Conservation (phyloP, 768 basidiomycete genomes). For the Phaeolepiota aurea region DNA sequence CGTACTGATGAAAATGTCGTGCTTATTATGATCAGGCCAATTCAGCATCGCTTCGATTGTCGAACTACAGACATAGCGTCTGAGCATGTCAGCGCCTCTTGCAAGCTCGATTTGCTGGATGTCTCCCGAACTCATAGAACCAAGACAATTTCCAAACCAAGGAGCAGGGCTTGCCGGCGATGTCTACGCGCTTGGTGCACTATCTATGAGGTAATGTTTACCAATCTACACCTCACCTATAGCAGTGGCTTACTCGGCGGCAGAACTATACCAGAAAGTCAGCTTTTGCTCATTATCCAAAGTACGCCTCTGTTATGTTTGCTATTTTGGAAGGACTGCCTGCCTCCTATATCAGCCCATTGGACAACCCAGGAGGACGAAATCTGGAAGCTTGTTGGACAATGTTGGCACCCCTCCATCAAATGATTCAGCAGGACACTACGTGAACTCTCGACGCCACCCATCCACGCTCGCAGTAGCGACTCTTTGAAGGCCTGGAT, state of each 20-base stretch:
- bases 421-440: constrained; percentile 4
- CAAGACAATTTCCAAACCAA: not conserved
- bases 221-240: not conserved
- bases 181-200: constrained; percentile 14
- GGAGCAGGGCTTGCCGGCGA: constrained; percentile 6
- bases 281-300: constrained; percentile 3
- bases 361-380: constrained; percentile 10
- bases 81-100: constrained; percentile 5
- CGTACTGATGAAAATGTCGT: not conserved
- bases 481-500: not conserved
- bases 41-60: constrained; percentile 12
- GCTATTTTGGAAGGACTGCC: constrained; percentile 6
- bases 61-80: constrained; percentile 11
- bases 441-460: not conserved
- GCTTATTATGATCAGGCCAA: constrained; percentile 7
- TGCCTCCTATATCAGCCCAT: constrained; percentile 7
- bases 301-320: constrained; percentile 3
- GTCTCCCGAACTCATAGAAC: constrained; percentile 11
- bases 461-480: not conserved
- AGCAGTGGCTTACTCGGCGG: not conserved
- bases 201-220: constrained; percentile 10
- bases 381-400: constrained; percentile 11
- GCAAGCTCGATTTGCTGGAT: constrained; percentile 11
- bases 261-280: constrained; percentile 10
- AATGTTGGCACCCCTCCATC: constrained; percentile 11